Percentiles rank a stretch among this genome's conserved stretches.
These are phyloP conservation scores for Cryptococcus hybrid DNA, from an alignment of 1,284 basidiomycete species.

Conservation along the genomic window DNA sequence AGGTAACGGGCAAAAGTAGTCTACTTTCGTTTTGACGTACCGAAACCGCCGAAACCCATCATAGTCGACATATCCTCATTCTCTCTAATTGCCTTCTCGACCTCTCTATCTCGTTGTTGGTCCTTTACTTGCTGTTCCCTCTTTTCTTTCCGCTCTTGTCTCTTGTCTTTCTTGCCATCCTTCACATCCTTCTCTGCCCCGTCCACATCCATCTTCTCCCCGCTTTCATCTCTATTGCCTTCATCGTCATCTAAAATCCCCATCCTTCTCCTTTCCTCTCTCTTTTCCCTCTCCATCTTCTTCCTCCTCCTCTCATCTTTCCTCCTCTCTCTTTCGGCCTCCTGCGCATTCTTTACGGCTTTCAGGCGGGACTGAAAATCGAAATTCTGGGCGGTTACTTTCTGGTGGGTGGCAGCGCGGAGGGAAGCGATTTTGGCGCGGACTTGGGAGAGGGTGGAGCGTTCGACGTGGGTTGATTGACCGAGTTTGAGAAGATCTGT, in stretches of 20 bases:
- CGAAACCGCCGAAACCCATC: slow-evolving; percentile 90
- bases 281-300: slow-evolving; percentile 34
- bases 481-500: slow-evolving; percentile 83
- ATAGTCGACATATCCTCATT: slow-evolving; percentile 77
- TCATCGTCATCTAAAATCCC: slow-evolving; percentile 17
- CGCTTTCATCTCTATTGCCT: background rate
- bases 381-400: slow-evolving; percentile 76
- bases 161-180: slow-evolving; percentile 5
- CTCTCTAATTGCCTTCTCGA: slow-evolving; percentile 57
- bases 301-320: slow-evolving; percentile 61
- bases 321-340: slow-evolving; percentile 50
- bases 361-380: slow-evolving; percentile 89
- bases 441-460: slow-evolving; percentile 90
- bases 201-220: slow-evolving; percentile 6
- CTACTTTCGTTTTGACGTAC: slow-evolving; percentile 63
- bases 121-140: slow-evolving; percentile 11
- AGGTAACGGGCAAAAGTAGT: background rate
- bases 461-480: slow-evolving; percentile 85
- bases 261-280: slow-evolving; percentile 24
- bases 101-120: slow-evolving; percentile 42
- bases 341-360: slow-evolving; percentile 67
- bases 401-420: slow-evolving; percentile 79
- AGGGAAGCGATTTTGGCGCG: slow-evolving; percentile 81
- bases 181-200: slow-evolving; percentile 8
- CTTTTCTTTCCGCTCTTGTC: slow-evolving; percentile 12